A percentile compares a stretch with the other conserved stretches of the same genome.
These are phyloP conservation scores for Entomophthora muscae DNA, from an alignment of 371 early-diverging fungal species.

Conservation along the genomic window DNA sequence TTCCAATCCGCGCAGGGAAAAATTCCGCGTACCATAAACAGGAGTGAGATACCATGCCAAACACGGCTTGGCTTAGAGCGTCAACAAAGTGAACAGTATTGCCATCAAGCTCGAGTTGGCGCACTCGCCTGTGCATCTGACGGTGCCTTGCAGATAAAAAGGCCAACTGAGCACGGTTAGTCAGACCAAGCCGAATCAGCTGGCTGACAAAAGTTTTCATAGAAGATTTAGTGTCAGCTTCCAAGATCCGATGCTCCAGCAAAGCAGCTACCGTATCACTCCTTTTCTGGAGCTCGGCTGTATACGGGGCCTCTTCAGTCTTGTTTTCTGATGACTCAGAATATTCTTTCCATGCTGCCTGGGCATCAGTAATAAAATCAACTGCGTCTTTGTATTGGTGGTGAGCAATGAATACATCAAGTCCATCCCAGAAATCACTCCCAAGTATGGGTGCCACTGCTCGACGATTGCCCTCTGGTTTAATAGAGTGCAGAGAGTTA, in stretches of 20 bases:
- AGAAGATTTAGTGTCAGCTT: not conserved
- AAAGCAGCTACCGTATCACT: not conserved
- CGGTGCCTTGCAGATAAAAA: not conserved
- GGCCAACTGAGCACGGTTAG: not conserved
- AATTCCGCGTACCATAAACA: slow-evolving; percentile 1
- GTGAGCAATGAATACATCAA: slow-evolving; percentile 1
- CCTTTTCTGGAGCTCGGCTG: not conserved
- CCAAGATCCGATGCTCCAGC: not conserved
- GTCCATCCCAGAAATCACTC: slow-evolving; percentile 4
- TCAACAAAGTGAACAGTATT: not conserved
- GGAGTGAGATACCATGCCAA: not conserved
- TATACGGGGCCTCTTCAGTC: not conserved
- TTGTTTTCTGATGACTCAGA: too few relatives aligned
- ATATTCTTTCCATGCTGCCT: not conserved
- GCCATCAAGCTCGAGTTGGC: slow-evolving; percentile 6
- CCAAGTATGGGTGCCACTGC: not conserved
- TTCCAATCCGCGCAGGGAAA: not conserved
- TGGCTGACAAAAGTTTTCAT: not conserved
- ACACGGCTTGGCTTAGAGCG: not conserved
- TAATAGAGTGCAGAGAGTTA: not conserved
- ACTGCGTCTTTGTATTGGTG: slow-evolving; percentile 1
- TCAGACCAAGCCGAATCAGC: not conserved
- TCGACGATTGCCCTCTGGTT: not conserved
- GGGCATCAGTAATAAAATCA: not conserved
- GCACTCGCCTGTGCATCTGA: not conserved